Conservation (phyloP, 805 yeast genomes). For the Lachancea cidri region DNA sequence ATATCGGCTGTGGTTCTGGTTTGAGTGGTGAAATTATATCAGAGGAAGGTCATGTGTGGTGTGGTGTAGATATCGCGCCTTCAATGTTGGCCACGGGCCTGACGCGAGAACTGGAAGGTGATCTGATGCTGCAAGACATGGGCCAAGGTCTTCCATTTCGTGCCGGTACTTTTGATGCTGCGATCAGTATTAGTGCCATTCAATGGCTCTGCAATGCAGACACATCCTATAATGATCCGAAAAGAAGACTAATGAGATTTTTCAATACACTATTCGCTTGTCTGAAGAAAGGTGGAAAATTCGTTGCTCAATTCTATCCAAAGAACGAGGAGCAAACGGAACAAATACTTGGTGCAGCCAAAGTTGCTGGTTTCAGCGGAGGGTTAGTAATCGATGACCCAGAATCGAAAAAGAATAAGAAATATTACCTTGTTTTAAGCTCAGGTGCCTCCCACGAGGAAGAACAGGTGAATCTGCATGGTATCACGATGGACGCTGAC, state of each 20-base stretch:
- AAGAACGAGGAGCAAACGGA: conserved; percentile 81
- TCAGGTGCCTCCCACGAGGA: conserved; percentile 67
- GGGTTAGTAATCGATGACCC: conserved; percentile 93
- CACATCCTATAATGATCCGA: conserved; percentile 74
- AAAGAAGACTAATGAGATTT: conserved; percentile 69
- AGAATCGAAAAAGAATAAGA: conserved; percentile 84
- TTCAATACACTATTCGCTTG: conserved; percentile 85
- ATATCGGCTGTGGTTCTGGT: conserved; percentile 97
- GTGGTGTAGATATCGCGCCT: conserved; percentile 94
- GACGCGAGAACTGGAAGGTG: conserved; percentile 91
- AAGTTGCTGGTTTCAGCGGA: conserved; percentile 92
- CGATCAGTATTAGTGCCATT: conserved; percentile 88
- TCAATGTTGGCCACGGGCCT: conserved; percentile 93
- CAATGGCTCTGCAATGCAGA: conserved; percentile 99
- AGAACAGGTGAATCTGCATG: conserved; percentile 66
- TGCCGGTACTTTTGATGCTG: conserved; percentile 96
- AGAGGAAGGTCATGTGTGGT: conserved; percentile 92
- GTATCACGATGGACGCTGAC: conserved; percentile 78
- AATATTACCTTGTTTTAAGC: conserved; percentile 82
- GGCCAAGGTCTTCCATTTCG: conserved; percentile 93
- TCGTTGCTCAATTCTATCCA: conserved; percentile 96
- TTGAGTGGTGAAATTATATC: conserved; percentile 89
- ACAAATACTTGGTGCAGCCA: conserved; percentile 75
- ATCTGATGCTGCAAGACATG: conserved; percentile 84
- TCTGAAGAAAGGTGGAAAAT: conserved; percentile 90